These are phyloP conservation scores for Boletus sensibilis DNA, from an alignment of 768 basidiomycete genomes.

Conservation along the genomic window DNA sequence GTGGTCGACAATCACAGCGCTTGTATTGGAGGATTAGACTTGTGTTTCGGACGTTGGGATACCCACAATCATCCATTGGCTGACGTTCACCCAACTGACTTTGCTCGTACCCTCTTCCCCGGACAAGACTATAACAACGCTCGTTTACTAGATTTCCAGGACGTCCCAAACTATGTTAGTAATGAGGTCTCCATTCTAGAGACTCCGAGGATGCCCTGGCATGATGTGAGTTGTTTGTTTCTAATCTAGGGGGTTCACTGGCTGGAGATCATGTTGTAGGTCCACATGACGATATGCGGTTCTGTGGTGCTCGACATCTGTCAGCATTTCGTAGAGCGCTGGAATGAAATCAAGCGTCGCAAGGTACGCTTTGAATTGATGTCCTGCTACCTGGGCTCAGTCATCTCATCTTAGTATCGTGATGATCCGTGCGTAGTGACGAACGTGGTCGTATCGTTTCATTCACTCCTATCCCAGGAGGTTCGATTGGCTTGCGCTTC, in stretches of 20 bases:
- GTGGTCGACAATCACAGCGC: constrained; percentile 85
- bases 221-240: constrained; percentile 64
- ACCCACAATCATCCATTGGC: constrained; percentile 86
- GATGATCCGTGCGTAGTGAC: constrained; percentile 45
- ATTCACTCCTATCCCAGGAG: constrained; percentile 34
- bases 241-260: neutral
- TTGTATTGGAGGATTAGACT: constrained; percentile 90
- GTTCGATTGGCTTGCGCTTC: constrained; percentile 73
- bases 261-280: constrained; percentile 36
- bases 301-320: constrained; percentile 85
- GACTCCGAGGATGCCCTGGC: constrained; percentile 88
- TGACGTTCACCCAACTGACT: constrained; percentile 89
- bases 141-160: constrained; percentile 78
- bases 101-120: constrained; percentile 79
- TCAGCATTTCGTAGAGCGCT: constrained; percentile 91
- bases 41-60: constrained; percentile 98
- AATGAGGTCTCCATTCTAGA: constrained; percentile 68
- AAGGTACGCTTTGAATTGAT: constrained; percentile 45
- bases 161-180: constrained; percentile 74
- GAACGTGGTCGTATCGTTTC: neutral
- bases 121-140: constrained; percentile 96
- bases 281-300: constrained; percentile 82
- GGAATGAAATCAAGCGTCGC: constrained; percentile 87
- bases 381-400: constrained; percentile 1
- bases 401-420: constrained; percentile 23